phyloP scores from a whole-genome alignment of 768 basidiomycete genomes.

The Tylopilus sp. region DNA sequence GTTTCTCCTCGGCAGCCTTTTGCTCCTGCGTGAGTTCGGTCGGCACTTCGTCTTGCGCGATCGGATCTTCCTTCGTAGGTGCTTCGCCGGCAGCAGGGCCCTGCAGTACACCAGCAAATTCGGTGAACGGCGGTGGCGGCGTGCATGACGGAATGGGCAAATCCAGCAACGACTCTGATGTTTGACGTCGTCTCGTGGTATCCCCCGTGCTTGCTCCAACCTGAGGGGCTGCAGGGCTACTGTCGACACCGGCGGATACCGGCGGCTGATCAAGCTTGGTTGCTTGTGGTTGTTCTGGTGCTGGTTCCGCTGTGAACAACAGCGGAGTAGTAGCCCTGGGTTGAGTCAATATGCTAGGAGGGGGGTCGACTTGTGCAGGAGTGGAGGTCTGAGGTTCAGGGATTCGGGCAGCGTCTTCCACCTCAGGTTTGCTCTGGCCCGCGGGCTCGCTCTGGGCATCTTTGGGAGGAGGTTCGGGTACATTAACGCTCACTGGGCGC shows the following conservation, averaged over 20 bases:
- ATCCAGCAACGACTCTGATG: slow-evolving; percentile 5
- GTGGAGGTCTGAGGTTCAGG: slow-evolving; percentile 14
- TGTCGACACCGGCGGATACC: slow-evolving; percentile 10
- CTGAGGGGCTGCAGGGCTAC: background rate
- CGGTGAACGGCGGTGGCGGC: slow-evolving; percentile 30
- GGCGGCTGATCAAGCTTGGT: slow-evolving; percentile 1
- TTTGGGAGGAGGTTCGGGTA: slow-evolving; percentile 6
- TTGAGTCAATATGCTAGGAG: slow-evolving; percentile 12
- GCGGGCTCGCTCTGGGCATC: background rate
- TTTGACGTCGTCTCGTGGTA: background rate
- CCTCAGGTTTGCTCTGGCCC: slow-evolving; percentile 4
- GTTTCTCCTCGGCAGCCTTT: slow-evolving; percentile 20
- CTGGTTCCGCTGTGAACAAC: background rate
- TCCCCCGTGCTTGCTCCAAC: background rate
- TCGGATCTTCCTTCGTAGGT: slow-evolving; percentile 5
- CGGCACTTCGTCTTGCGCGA: slow-evolving; percentile 17
- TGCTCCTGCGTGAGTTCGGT: slow-evolving; percentile 22
- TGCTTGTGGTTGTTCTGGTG: background rate
- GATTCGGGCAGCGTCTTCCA: background rate
- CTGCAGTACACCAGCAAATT: slow-evolving; percentile 12
- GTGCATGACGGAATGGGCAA: slow-evolving; percentile 6
- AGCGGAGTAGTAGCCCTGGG: slow-evolving; percentile 2
- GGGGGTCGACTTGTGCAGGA: slow-evolving; percentile 26
- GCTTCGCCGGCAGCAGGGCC: slow-evolving; percentile 3
- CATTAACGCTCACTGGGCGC: background rate